phyloP scores from a whole-genome alignment of 805 yeast genomes.

The Millerago galiae region DNA sequence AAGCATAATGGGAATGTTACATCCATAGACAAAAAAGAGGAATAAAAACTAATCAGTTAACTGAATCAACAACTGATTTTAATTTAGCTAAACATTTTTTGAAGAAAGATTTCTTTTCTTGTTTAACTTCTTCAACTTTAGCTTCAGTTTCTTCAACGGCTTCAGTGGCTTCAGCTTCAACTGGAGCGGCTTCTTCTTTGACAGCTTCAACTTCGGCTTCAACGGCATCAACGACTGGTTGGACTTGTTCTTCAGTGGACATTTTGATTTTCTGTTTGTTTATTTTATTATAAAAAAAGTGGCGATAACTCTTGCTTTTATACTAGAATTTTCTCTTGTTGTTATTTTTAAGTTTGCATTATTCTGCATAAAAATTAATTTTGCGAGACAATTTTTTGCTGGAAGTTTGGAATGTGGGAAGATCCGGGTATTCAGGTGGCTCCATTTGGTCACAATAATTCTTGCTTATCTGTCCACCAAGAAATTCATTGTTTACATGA shows the following conservation, averaged over 20 bases:
- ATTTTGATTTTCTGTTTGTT: neutral
- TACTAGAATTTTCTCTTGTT: neutral
- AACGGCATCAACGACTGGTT: conserved; percentile 1
- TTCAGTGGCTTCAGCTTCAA: conserved; percentile 2
- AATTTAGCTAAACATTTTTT: conserved; percentile 21
- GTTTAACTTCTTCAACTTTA: conserved; percentile 12
- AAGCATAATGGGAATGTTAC: neutral
- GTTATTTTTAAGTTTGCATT: neutral
- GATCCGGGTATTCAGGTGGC: no score
- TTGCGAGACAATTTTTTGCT: neutral
- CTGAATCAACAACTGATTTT: conserved; percentile 11
- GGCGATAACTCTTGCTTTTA: neutral
- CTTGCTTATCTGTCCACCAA: no score
- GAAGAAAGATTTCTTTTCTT: conserved; percentile 19
- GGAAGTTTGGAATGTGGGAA: no score
- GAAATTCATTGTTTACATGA: neutral
- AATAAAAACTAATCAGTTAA: conserved; percentile 7
- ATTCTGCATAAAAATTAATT: neutral
- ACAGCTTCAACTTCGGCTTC: conserved; percentile 1
- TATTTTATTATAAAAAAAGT: neutral
- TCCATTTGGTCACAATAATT: neutral
- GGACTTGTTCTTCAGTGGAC: conserved; percentile 14
- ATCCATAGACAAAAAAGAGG: neutral
- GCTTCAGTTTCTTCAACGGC: conserved; percentile 11
- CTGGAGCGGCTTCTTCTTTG: conserved; percentile 2